A percentile compares a stretch with the other conserved stretches of the same genome.
phyloP scores from a whole-genome alignment of 352 stramenopile genomes.

The Pseudoperonospora humuli region DNA sequence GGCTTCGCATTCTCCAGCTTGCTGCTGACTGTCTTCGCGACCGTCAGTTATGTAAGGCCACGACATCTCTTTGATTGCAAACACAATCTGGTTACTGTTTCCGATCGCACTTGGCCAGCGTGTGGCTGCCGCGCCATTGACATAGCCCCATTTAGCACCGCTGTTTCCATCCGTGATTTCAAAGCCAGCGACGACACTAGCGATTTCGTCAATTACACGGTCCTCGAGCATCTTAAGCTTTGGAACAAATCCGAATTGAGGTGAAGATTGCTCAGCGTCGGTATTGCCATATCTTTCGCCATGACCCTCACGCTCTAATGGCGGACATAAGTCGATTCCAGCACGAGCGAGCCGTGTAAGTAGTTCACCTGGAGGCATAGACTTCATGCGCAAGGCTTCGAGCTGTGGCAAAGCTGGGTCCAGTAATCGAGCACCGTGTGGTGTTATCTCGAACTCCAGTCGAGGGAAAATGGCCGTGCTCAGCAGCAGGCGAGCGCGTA shows the following conservation, averaged over 20 bases:
- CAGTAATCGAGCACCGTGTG: conserved; percentile 48
- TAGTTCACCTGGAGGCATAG: conserved; percentile 53
- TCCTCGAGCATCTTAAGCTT: conserved; percentile 69
- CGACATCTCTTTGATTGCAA: conserved; percentile 64
- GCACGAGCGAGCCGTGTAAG: conserved; percentile 43
- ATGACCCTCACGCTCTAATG: conserved; percentile 4
- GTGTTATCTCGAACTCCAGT: conserved; percentile 65
- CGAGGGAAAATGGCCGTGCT: conserved; percentile 43
- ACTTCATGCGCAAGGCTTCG: conserved; percentile 24
- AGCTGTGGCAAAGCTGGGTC: conserved; percentile 43
- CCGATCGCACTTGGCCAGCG: conserved; percentile 26
- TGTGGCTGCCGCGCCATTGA: conserved; percentile 9
- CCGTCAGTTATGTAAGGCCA: conserved; percentile 59
- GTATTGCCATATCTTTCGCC: conserved; percentile 14
- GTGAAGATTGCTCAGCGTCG: conserved; percentile 12
- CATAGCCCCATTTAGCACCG: conserved; percentile 7
- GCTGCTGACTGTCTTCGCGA: conserved; percentile 11
- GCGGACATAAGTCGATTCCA: conserved; percentile 56
- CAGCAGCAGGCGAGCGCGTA: conserved; percentile 40
- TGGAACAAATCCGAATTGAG: conserved; percentile 27
- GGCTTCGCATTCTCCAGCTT: conserved; percentile 15
- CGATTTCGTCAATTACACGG: conserved; percentile 60
- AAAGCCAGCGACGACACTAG: conserved; percentile 54
- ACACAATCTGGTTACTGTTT: conserved; percentile 55
- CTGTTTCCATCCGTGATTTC: conserved; percentile 36